A percentile compares a stretch with the other conserved stretches of the same genome.
Evolutionary conservation across 495 filamentous ascomycete genomes (phyloP).

Genomic region (Penicillium riverlandense): DNA sequence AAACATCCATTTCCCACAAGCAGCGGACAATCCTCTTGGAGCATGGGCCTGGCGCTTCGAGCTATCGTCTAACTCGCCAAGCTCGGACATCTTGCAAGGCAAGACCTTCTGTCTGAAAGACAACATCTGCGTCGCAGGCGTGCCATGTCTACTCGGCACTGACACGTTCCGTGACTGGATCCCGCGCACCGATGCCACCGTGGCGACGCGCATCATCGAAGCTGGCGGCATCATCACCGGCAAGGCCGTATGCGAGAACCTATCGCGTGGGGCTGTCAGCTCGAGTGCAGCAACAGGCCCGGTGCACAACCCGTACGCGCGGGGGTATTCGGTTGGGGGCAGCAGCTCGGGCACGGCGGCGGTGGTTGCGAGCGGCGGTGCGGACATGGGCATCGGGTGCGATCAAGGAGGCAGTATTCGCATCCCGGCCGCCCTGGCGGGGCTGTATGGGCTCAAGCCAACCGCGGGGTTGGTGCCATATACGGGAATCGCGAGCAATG

Average conservation of each 20-base stretch:
- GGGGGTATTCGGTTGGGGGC: conserved; percentile 39
- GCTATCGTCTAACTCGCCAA: conserved; percentile 9
- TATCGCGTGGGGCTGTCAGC: conserved; percentile 25
- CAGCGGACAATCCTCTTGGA: conserved; percentile 26
- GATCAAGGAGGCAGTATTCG: conserved; percentile 53
- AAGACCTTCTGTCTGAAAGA: conserved; percentile 30
- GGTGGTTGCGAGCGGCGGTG: conserved; percentile 40
- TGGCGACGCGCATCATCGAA: conserved; percentile 32
- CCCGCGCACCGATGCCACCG: conserved; percentile 27
- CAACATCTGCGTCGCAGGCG: conserved; percentile 24
- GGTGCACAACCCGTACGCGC: conserved; percentile 36
- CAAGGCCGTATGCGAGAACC: conserved; percentile 35
- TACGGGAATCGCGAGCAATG: conserved; percentile 31
- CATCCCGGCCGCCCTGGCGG: conserved; percentile 41
- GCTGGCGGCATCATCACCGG: conserved; percentile 29
- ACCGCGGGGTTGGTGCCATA: conserved; percentile 47
- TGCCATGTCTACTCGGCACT: conserved; percentile 27
- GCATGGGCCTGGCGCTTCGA: conserved; percentile 27
- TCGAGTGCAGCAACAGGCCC: conserved; percentile 36
- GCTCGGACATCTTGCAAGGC: conserved; percentile 12
- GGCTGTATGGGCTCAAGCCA: conserved; percentile 37
- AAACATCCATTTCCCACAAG: no score
- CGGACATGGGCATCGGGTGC: conserved; percentile 45
- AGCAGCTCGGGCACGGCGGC: conserved; percentile 45
- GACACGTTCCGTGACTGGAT: conserved; percentile 12